Percentiles rank a stretch among this genome's conserved stretches.
These are phyloP conservation scores for Cystofilobasidium ferigula DNA, from an alignment of 768 basidiomycete species.

Conservation along the genomic window DNA sequence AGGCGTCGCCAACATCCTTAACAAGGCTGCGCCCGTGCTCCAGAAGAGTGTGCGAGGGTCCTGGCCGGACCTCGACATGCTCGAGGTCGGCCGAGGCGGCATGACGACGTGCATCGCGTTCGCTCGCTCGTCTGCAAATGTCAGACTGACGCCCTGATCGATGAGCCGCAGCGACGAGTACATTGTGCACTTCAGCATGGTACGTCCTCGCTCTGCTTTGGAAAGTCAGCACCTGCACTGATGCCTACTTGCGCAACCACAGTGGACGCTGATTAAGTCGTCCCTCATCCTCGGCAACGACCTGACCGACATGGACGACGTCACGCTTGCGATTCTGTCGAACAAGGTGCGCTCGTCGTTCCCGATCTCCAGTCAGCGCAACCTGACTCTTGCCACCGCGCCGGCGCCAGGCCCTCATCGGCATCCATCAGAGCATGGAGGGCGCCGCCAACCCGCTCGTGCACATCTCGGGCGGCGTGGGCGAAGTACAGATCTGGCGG, in stretches of 20 bases:
- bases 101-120: too few species aligned
- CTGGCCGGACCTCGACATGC: conserved; percentile 25
- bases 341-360: conserved; percentile 2
- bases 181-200: conserved; percentile 42
- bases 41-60: conserved; percentile 20
- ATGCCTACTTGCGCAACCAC: too few species aligned
- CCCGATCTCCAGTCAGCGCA: too few species aligned
- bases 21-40: conserved; percentile 15
- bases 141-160: too few species aligned
- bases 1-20: conserved; percentile 23
- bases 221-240: not conserved
- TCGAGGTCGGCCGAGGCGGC: conserved; percentile 30
- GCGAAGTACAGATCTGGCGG: conserved; percentile 18
- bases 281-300: conserved; percentile 44
- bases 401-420: conserved; percentile 1
- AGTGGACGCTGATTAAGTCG: conserved; percentile 36
- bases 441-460: not conserved
- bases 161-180: too few species aligned
- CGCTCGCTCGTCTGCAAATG: too few species aligned
- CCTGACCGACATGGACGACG: conserved; percentile 36
- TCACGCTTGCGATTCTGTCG: conserved; percentile 6
- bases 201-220: not conserved
- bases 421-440: conserved; percentile 2
- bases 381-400: not conserved
- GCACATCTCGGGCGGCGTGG: conserved; percentile 1